These are phyloP conservation scores for Talaromyces islandicus DNA, from an alignment of 2,329 filamentous ascomycete species.

Conservation along the genomic window DNA sequence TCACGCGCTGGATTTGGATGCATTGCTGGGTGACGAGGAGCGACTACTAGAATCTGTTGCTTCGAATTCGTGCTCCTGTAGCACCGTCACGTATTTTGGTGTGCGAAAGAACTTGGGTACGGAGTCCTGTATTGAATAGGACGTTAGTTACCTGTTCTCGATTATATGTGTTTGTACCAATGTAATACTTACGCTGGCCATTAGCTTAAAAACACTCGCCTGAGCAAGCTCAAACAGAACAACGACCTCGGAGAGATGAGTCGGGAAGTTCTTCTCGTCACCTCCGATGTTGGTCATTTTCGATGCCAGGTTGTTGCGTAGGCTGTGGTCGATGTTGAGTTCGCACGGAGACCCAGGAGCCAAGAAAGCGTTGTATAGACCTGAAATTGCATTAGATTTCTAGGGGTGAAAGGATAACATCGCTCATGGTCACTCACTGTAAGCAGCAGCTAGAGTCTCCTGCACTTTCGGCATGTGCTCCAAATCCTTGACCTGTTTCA, in stretches of 20 bases:
- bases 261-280: slow-evolving; percentile 86
- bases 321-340: slow-evolving; percentile 91
- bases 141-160: slow-evolving; percentile 10
- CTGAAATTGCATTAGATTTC: slow-evolving; percentile 32
- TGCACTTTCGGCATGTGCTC: slow-evolving; percentile 73
- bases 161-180: neutral
- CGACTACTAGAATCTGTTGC: neutral
- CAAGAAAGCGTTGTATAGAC: slow-evolving; percentile 94
- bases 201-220: slow-evolving; percentile 92
- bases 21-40: slow-evolving; percentile 1
- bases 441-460: slow-evolving; percentile 92
- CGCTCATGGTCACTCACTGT: slow-evolving; percentile 50
- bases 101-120: slow-evolving; percentile 61
- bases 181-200: slow-evolving; percentile 79
- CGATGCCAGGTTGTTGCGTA: slow-evolving; percentile 87
- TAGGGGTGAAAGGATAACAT: neutral
- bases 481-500: slow-evolving; percentile 47
- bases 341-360: slow-evolving; percentile 94
- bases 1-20: neutral
- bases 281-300: slow-evolving; percentile 96
- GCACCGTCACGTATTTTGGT: slow-evolving; percentile 52
- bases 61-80: slow-evolving; percentile 56
- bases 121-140: slow-evolving; percentile 47
- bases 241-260: slow-evolving; percentile 83
- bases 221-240: slow-evolving; percentile 88